phyloP scores from a whole-genome alignment of 2,329 filamentous ascomycete genomes.

The Penicillium sp. region DNA sequence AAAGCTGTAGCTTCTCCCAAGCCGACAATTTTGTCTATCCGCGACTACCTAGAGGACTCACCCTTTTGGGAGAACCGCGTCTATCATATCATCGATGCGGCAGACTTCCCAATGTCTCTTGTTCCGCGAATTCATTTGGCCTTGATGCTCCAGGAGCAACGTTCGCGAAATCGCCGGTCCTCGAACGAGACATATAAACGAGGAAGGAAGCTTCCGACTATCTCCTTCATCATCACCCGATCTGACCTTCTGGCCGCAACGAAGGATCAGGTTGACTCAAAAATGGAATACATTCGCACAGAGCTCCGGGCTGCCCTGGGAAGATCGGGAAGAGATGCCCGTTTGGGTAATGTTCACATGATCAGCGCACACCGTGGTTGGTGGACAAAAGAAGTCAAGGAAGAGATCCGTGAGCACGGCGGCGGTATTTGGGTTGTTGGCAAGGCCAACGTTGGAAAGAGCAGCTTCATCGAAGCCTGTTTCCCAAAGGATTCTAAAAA shows the following conservation, averaged over 20 bases:
- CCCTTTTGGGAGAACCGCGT: constrained; percentile 90
- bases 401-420: constrained; percentile 80
- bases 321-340: constrained; percentile 64
- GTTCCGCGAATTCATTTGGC: constrained; percentile 73
- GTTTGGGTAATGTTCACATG: constrained; percentile 83
- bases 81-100: constrained; percentile 92
- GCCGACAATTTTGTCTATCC: constrained; percentile 77
- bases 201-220: constrained; percentile 72
- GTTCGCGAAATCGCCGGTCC: constrained; percentile 78
- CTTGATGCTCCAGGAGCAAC: constrained; percentile 70
- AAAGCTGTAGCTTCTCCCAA: constrained; percentile 72
- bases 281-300: constrained; percentile 83
- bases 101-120: constrained; percentile 94
- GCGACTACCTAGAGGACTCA: constrained; percentile 82
- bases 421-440: constrained; percentile 95
- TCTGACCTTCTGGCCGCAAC: constrained; percentile 82
- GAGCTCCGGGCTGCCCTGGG: constrained; percentile 78
- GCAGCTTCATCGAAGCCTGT: constrained; percentile 81
- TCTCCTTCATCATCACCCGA: constrained; percentile 89
- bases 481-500: constrained; percentile 73
- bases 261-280: constrained; percentile 77
- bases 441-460: constrained; percentile 98
- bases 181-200: constrained; percentile 65
- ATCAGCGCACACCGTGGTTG: constrained; percentile 84
- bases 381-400: constrained; percentile 87